Conservation (phyloP, 805 yeast species). For the Yamadazyma takamatsuzukensis region DNA sequence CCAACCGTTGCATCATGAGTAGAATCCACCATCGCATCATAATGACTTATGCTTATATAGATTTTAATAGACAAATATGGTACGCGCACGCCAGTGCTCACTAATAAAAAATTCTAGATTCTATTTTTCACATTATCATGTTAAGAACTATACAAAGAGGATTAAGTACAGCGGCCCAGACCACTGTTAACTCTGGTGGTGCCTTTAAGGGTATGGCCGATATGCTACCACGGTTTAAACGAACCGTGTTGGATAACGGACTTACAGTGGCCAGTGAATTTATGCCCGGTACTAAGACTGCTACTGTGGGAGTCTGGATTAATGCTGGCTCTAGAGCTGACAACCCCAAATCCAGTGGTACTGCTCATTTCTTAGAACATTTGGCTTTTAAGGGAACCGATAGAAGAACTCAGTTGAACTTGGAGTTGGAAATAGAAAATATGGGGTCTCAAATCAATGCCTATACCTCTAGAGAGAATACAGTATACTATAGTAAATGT, state of each 20-base stretch:
- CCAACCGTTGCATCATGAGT: constrained; percentile 15
- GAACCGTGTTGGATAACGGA: constrained; percentile 83
- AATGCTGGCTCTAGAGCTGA: constrained; percentile 99
- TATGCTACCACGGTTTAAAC: constrained; percentile 34
- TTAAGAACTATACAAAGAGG: constrained; percentile 2
- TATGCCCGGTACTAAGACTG: constrained; percentile 84
- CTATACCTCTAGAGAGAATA: constrained; percentile 96
- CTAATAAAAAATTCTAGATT: neutral
- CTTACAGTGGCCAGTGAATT: constrained; percentile 89
- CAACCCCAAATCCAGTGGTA: constrained; percentile 78
- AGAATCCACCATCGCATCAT: too few species aligned
- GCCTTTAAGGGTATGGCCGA: too few species aligned
- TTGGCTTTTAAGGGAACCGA: constrained; percentile 94
- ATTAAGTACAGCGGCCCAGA: constrained; percentile 4
- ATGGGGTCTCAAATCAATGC: constrained; percentile 97
- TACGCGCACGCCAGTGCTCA: neutral
- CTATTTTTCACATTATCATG: constrained; percentile 2
- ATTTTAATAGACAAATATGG: too few species aligned
- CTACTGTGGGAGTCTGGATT: constrained; percentile 97
- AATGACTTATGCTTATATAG: neutral
- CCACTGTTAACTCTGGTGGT: too few species aligned
- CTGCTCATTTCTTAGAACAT: constrained; percentile 97
- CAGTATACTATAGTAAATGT: constrained; percentile 93
- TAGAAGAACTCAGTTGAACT: constrained; percentile 70
- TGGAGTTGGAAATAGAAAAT: constrained; percentile 93